Percentiles rank a stretch among this genome's conserved stretches.
These are phyloP conservation scores for Daldinia caldariorum DNA, from an alignment of 495 filamentous ascomycete genomes.

Conservation along the genomic window DNA sequence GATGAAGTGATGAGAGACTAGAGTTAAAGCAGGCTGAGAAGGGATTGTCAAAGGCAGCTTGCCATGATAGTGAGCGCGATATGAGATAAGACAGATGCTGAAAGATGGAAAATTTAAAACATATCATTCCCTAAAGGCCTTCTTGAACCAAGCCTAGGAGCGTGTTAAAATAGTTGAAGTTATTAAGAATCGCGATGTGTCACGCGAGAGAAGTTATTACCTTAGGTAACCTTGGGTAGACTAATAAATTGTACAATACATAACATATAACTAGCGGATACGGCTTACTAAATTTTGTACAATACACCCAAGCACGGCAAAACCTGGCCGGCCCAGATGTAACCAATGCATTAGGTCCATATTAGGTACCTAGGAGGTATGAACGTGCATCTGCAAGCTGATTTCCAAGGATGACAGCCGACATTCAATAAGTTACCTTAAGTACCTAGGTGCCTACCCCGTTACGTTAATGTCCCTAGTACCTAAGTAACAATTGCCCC, in stretches of 20 bases:
- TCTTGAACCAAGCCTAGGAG: not conserved
- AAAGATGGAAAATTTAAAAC: not conserved
- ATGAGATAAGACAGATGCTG: not conserved
- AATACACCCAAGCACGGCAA: not conserved
- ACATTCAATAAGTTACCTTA: not conserved
- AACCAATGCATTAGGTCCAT: slow-evolving; percentile 3
- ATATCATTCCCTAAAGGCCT: slow-evolving; percentile 5
- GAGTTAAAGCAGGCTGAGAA: slow-evolving; percentile 8
- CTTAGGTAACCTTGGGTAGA: not conserved
- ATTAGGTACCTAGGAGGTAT: no score
- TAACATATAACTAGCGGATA: slow-evolving; percentile 3
- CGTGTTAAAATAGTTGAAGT: not conserved
- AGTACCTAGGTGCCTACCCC: no score
- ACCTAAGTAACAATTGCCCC: slow-evolving; percentile 18
- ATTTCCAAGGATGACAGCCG: no score
- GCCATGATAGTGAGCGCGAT: slow-evolving; percentile 7
- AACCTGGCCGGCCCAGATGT: no score
- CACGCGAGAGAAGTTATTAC: not conserved
- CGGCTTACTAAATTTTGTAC: not conserved
- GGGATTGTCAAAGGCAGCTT: slow-evolving; percentile 11
- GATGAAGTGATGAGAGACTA: slow-evolving; percentile 6
- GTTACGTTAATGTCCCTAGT: no score
- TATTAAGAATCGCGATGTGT: slow-evolving; percentile 7
- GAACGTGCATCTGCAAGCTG: no score
- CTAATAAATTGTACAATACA: not conserved